These are phyloP conservation scores for Trichophyton benhamiae DNA, from an alignment of 2,329 filamentous ascomycete species.

Conservation along the genomic window DNA sequence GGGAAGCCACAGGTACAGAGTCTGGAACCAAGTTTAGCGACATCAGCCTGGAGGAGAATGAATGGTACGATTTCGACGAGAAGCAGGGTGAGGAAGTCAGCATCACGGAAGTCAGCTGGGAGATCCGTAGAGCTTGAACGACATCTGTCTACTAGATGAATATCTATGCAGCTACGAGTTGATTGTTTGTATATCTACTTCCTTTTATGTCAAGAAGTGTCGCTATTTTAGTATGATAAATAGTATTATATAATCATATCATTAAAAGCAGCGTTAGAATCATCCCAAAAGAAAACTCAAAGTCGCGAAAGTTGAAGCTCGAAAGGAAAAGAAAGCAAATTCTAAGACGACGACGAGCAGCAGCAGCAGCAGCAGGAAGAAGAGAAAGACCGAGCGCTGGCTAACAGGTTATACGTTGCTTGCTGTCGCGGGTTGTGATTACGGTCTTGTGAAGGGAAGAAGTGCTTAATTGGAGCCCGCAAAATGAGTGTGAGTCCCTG, in stretches of 20 bases:
- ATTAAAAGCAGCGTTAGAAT: neutral
- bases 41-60: constrained; percentile 75
- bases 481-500: constrained; percentile 2
- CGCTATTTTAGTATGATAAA: neutral
- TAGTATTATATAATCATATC: neutral
- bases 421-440: neutral
- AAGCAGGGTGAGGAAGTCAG: constrained; percentile 85
- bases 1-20: constrained; percentile 71
- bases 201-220: neutral
- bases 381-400: neutral
- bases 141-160: neutral
- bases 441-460: neutral
- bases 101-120: constrained; percentile 80
- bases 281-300: neutral
- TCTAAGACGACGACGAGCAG: neutral
- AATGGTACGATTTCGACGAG: constrained; percentile 98
- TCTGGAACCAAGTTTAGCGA: constrained; percentile 67
- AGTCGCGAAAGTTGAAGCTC: constrained; percentile 3
- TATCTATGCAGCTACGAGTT: neutral
- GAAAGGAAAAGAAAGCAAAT: neutral
- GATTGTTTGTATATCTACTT: neutral
- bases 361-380: neutral
- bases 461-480: neutral
- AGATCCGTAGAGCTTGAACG: constrained; percentile 56
- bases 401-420: neutral